These are phyloP conservation scores for Luzula sylvatica DNA, from an alignment of 176 grass and related monocot genomes.

Conservation along the genomic window DNA sequence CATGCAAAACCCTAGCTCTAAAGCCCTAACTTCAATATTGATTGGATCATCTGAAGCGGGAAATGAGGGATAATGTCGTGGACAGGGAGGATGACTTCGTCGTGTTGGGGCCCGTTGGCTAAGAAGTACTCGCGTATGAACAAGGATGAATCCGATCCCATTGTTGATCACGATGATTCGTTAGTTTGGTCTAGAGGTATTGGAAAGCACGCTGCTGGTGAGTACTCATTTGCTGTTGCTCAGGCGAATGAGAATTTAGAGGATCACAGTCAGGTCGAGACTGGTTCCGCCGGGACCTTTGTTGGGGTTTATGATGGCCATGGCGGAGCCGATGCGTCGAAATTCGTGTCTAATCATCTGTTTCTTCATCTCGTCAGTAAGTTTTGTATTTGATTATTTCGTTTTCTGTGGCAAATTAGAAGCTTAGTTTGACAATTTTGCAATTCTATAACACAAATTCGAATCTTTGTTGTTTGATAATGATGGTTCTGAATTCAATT, in stretches of 20 bases:
- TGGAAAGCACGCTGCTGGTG: constrained; percentile 53
- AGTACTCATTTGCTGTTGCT: constrained; percentile 90
- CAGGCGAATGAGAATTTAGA: constrained; percentile 94
- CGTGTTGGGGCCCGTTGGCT: constrained; percentile 78
- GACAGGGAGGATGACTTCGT: constrained; percentile 64
- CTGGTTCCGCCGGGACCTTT: constrained; percentile 49
- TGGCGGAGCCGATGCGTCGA: constrained; percentile 84
- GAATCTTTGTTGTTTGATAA: no score
- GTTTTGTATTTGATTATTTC: constrained; percentile 5
- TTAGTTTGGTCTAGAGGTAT: constrained; percentile 89
- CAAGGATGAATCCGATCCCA: constrained; percentile 60
- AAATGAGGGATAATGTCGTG: constrained; percentile 98
- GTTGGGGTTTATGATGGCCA: constrained; percentile 95
- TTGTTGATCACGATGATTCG: constrained; percentile 35
- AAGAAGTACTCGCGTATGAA: constrained; percentile 68
- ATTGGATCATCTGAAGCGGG: constrained; percentile 26
- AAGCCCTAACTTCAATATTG: not conserved
- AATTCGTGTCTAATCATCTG: constrained; percentile 82
- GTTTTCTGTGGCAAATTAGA: not conserved
- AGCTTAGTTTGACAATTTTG: no score
- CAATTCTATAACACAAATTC: no score
- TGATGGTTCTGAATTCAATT: no score
- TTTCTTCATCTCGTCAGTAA: constrained; percentile 79
- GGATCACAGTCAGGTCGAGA: constrained; percentile 98
- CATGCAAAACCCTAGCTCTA: not conserved